Evolutionary conservation across 176 grass and related monocot species (phyloP), one percentile per base, ranked within the genome.

Genomic region (Rhynchospora breviuscula): DNA sequence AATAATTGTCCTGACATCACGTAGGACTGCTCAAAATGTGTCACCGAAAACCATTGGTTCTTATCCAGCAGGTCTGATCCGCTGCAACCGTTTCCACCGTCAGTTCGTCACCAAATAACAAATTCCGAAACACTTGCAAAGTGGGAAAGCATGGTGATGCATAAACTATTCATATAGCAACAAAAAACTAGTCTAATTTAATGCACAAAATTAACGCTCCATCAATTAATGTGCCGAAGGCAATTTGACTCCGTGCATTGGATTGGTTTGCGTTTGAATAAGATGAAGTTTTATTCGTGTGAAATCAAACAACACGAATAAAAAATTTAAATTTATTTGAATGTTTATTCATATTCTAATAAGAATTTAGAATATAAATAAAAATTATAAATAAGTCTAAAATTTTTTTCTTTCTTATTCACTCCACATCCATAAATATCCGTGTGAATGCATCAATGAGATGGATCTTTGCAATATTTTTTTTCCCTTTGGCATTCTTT

Each of bases 211-310:
- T 48, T 62, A 23, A 46, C 31, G n/a, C 31, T 81, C 33, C 57
- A 81, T 81, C 33, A 44, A 26, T 48, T 49, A 49, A 21, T 29
- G 5, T 21, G 17, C 40, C 8, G 12, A 46, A 51, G 9, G 29
- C 59, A 81, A 81, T 35, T 81, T 64, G 59, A 35, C 21, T 81
- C 79, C 79, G 40, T 45, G 15, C 31, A 43, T 64, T n/a, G n/a
- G n/a, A n/a, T n/a, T n/a, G n/a, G n/a, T n/a, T n/a, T n/a, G n/a
- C n/a, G n/a, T n/a, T n/a, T n/a, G n/a, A n/a, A n/a, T n/a, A n/a
- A n/a, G n/a, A n/a, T n/a, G n/a, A n/a, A n/a, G n/a, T n/a, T n/a
- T n/a, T n/a, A n/a, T n/a, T n/a, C n/a, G n/a, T n/a, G n/a, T n/a
- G n/a, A n/a, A n/a, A n/a, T n/a, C n/a, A n/a, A n/a, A n/a, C n/a